A percentile compares a stretch with the other conserved stretches of the same genome.
Evolutionary conservation across 148 eudicot species (phyloP).

Genomic region (Camellia granthamiana): DNA sequence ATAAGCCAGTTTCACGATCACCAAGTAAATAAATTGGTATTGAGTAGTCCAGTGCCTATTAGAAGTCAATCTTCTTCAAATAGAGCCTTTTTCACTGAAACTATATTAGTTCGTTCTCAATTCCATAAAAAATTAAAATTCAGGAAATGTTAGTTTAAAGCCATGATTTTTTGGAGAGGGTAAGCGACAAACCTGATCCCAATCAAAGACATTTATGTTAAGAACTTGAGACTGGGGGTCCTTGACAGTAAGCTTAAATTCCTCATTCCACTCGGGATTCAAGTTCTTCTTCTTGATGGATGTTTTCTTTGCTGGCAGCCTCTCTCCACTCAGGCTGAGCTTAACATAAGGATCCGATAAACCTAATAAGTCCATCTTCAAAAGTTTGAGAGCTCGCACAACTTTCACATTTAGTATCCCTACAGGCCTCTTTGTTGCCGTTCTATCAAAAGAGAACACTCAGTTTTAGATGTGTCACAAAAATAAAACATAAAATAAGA

Average conservation of each 20-base stretch:
- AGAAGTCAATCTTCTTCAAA: no score
- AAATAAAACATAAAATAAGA: neutral
- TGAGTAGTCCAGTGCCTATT: no score
- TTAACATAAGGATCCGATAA: constrained; percentile 94
- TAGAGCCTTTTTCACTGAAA: neutral
- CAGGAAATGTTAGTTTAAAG: neutral
- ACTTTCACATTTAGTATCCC: constrained; percentile 88
- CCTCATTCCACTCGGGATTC: constrained; percentile 91
- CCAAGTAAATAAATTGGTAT: no score
- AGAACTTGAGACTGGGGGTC: constrained; percentile 79
- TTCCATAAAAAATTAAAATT: neutral
- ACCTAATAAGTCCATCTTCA: constrained; percentile 89
- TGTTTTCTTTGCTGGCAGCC: constrained; percentile 62
- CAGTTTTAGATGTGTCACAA: neutral
- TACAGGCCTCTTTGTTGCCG: constrained; percentile 66
- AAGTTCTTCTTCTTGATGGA: constrained; percentile 68
- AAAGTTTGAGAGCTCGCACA: constrained; percentile 62
- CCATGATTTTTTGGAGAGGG: neutral
- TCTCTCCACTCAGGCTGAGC: constrained; percentile 69
- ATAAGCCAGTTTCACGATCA: no score
- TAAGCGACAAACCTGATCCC: constrained; percentile 31
- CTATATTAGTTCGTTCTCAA: neutral
- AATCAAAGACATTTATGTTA: constrained; percentile 64
- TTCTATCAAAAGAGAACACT: constrained; percentile 29
- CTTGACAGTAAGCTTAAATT: constrained; percentile 75